Evolutionary conservation across 1,284 basidiomycete genomes (phyloP), one percentile per base, ranked within the genome.

Genomic region (Cerrena zonata): DNA sequence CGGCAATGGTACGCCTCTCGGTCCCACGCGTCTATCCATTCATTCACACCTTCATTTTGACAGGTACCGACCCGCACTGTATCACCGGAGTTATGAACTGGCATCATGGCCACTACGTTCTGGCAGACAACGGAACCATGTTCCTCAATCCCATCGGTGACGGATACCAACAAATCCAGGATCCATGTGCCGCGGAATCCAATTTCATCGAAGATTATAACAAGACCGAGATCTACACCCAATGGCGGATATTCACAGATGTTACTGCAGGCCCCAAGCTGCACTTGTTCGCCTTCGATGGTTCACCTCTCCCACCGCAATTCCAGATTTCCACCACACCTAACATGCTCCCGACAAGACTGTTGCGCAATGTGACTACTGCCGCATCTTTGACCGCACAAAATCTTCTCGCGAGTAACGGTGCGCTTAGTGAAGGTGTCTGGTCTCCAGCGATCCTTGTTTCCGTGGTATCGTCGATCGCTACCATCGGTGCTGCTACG

Each of bases 161-260:
- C 65, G 93, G 93, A 13, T 90, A 80, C 69, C 90, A 94, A 65
- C 91, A 94, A 71, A 79, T 95, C 44, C 91, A 97, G 73, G 86
- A 94, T 59, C 84, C 90, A 0, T 97, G 94, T 63, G 87, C 86
- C 1, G 87, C 91, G 3, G 73, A 78, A 4, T 91, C 91, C 24
- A 91, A 92, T 66, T 84, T 92, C 64, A 79, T 94, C 61, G 84
- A 91, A 61, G 70, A 75, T 51, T 94, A 91, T 77, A 86, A 90
- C 71, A 62, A 77, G 56, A 85, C 80, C 5, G 81, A 85, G 61
- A 61, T 77, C 39, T 80, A 79, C 66, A 51, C 59, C 45, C 55
- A 58, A 5, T 89, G 82, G 81, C 68, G 70, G 22, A 84, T 89
- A 60, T 81, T 78, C 70, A 55, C 61, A 51, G 86, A 89, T 57